These are phyloP conservation scores for Colletotrichum karsti DNA, from an alignment of 2,329 filamentous ascomycete species.

Conservation along the genomic window DNA sequence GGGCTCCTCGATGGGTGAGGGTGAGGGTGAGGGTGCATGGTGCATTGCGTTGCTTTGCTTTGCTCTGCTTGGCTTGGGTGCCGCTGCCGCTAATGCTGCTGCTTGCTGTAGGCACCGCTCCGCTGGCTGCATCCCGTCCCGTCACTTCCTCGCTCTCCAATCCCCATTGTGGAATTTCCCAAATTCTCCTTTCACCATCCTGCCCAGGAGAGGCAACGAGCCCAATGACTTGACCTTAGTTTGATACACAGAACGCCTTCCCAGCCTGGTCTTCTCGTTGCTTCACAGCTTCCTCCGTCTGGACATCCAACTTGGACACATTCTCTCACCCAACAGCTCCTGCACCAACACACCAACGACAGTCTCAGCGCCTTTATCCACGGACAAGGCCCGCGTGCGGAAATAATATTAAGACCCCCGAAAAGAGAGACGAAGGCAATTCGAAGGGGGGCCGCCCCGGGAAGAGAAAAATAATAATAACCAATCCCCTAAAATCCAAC, in stretches of 20 bases:
- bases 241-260: slow-evolving; percentile 1
- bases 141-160: background rate
- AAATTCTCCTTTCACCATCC: slow-evolving; percentile 12
- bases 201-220: slow-evolving; percentile 11
- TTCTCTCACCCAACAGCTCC: background rate
- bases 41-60: slow-evolving; percentile 19
- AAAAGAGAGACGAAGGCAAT: slow-evolving; percentile 17
- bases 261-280: background rate
- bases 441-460: slow-evolving; percentile 7
- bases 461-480: slow-evolving; percentile 4
- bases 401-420: slow-evolving; percentile 20
- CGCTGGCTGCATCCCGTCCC: background rate
- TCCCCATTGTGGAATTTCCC: slow-evolving; percentile 2
- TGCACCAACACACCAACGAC: background rate
- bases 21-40: too few species aligned
- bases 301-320: background rate
- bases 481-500: slow-evolving; percentile 19
- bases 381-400: slow-evolving; percentile 15
- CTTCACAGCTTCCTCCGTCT: background rate
- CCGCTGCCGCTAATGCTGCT: slow-evolving; percentile 5
- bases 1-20: too few species aligned
- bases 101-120: background rate
- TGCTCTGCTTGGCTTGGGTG: slow-evolving; percentile 1
- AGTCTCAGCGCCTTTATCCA: slow-evolving; percentile 10
- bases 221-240: background rate